phyloP scores from a whole-genome alignment of 1,139 yeast genomes.

The Taphrina flavorubra region DNA sequence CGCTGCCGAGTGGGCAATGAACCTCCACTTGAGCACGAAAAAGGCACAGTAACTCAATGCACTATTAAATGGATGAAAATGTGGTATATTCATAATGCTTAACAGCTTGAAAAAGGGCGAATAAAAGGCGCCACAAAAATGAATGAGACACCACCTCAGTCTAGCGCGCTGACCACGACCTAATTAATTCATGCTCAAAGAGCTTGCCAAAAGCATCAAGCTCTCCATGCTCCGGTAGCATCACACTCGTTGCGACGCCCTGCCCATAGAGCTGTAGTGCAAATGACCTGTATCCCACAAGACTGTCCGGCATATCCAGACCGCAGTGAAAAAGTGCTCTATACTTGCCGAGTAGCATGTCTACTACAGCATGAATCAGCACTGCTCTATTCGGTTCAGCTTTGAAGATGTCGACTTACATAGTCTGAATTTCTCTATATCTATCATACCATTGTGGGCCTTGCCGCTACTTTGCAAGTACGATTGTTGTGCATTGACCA shows the following conservation, averaged over 20 bases:
- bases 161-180: not conserved
- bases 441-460: not conserved
- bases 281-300: not conserved
- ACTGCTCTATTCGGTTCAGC: not conserved
- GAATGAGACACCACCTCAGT: not conserved
- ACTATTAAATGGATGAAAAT: no score
- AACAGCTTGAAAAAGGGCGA: no score
- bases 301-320: not conserved
- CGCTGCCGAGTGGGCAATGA: conserved; percentile 28
- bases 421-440: conserved; percentile 3
- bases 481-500: not conserved
- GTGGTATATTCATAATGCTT: no score
- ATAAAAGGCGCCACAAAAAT: no score
- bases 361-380: not conserved
- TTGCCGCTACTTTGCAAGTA: conserved; percentile 2
- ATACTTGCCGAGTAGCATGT: conserved; percentile 2
- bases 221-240: conserved; percentile 4
- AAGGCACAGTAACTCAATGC: not conserved
- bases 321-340: not conserved
- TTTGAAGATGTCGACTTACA: not conserved
- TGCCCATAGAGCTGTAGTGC: not conserved
- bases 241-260: not conserved
- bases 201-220: conserved; percentile 4
- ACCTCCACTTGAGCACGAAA: not conserved
- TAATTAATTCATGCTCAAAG: not conserved